These are phyloP conservation scores for Oryza longistaminata DNA, from an alignment of 176 grass and related monocot genomes.

Conservation along the genomic window DNA sequence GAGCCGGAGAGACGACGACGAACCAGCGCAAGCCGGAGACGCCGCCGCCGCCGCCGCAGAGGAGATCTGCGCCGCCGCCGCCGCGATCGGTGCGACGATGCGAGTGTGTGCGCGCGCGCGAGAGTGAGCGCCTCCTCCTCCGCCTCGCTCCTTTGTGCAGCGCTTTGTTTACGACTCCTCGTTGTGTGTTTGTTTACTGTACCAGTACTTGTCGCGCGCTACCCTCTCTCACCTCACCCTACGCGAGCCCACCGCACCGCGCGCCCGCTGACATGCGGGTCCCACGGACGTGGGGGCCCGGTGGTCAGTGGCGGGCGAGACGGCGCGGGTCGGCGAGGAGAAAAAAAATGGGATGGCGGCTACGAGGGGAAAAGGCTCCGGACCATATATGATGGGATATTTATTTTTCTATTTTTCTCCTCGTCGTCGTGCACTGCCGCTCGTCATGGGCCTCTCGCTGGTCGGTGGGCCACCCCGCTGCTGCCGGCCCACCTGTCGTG, in stretches of 20 bases:
- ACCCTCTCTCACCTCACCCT: background rate
- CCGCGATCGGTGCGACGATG: background rate
- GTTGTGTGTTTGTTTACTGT: slow-evolving; percentile 22
- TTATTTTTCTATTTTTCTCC: background rate
- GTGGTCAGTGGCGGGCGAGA: background rate
- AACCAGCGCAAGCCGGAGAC: background rate
- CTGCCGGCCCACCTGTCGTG: background rate
- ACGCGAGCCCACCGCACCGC: background rate
- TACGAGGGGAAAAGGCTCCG: slow-evolving; percentile 9
- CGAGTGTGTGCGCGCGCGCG: background rate
- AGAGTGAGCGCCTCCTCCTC: slow-evolving; percentile 3
- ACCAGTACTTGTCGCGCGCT: slow-evolving; percentile 3
- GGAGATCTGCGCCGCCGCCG: slow-evolving; percentile 5
- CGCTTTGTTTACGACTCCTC: slow-evolving; percentile 26
- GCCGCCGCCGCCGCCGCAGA: background rate
- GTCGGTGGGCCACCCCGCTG: background rate
- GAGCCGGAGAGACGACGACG: background rate
- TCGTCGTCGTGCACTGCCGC: slow-evolving; percentile 26
- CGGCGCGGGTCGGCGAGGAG: background rate
- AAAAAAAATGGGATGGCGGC: slow-evolving; percentile 28
- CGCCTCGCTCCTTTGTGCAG: background rate
- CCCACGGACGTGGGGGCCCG: fast-evolving
- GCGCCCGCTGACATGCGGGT: background rate
- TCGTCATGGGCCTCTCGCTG: background rate
- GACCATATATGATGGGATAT: slow-evolving; percentile 28